These are phyloP conservation scores for Rhizopogon vinicolor DNA, from an alignment of 768 basidiomycete species.

Conservation along the genomic window DNA sequence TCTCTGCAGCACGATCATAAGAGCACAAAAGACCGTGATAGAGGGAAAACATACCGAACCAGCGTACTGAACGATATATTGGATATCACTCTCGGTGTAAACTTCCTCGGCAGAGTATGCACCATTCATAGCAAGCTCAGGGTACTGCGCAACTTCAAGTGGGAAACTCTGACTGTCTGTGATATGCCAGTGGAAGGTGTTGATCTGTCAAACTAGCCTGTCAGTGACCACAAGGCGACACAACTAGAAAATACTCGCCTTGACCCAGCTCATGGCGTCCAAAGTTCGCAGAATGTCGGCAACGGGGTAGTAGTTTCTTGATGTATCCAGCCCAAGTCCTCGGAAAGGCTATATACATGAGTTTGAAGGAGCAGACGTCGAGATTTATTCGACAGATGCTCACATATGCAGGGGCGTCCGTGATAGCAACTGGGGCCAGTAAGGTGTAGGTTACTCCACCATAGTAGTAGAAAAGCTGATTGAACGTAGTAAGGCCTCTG, in stretches of 20 bases:
- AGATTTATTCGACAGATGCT: no score
- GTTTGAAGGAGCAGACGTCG: no score
- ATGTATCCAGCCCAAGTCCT: no score
- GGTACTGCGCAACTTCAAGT: constrained; percentile 31
- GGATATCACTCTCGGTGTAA: constrained; percentile 42
- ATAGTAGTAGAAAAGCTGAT: no score
- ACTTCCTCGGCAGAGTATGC: constrained; percentile 32
- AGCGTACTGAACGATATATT: constrained; percentile 58
- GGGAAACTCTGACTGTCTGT: constrained; percentile 51
- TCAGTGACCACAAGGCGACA: background rate
- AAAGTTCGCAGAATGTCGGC: constrained; percentile 61
- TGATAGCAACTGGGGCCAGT: no score
- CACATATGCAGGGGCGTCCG: no score
- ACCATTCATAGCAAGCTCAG: constrained; percentile 39
- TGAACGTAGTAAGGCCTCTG: no score
- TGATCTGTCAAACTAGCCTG: constrained; percentile 29
- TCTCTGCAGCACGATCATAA: constrained; percentile 29
- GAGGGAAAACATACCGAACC: constrained; percentile 43
- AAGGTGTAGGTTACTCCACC: no score
- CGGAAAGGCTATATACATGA: no score
- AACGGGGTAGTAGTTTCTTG: no score
- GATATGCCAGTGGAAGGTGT: constrained; percentile 44
- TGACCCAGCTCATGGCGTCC: constrained; percentile 75
- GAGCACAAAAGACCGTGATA: background rate
- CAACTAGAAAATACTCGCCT: constrained; percentile 30